Evolutionary conservation across 139 green algal genomes (phyloP).

Genomic region (Tetratostichococcus sp.): DNA sequence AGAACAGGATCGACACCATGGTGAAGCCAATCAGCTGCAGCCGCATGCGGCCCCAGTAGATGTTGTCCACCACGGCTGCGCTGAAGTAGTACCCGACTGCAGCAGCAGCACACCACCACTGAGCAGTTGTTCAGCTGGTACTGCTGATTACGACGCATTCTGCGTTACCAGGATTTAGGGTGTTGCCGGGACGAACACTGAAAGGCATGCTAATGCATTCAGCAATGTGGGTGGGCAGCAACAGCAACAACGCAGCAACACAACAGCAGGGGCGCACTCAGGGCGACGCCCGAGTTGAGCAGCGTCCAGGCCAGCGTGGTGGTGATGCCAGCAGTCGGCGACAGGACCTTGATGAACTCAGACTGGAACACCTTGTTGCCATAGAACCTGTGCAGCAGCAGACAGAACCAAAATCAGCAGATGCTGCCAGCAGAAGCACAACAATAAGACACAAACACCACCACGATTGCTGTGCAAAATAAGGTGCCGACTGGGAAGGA

Average conservation of each 20-base stretch:
- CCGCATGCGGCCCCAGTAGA: constrained; percentile 42
- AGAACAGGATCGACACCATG: constrained; percentile 58
- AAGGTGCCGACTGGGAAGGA: no score
- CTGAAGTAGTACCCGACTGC: constrained; percentile 53
- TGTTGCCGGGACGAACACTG: no score
- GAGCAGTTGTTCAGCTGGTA: no score
- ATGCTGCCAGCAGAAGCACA: no score
- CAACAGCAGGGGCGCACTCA: constrained; percentile 19
- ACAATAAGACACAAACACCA: no score
- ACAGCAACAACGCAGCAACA: no score
- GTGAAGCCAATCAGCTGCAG: constrained; percentile 55
- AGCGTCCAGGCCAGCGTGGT: constrained; percentile 59
- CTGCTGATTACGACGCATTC: no score
- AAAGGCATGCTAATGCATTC: no score
- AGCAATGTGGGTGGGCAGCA: no score
- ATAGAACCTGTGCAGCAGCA: constrained; percentile 25
- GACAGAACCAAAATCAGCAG: not conserved
- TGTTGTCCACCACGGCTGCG: constrained; percentile 55
- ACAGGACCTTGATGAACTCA: constrained; percentile 48
- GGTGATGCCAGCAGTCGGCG: constrained; percentile 36
- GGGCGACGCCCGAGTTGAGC: constrained; percentile 61
- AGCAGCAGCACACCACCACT: no score
- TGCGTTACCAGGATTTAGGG: no score
- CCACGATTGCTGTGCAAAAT: no score
- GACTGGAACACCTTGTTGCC: constrained; percentile 68